Evolutionary conservation across 2,329 filamentous ascomycete genomes (phyloP), one percentile per base, ranked within the genome.

Genomic region (Ophiocordyceps camponoti-rufipedis): DNA sequence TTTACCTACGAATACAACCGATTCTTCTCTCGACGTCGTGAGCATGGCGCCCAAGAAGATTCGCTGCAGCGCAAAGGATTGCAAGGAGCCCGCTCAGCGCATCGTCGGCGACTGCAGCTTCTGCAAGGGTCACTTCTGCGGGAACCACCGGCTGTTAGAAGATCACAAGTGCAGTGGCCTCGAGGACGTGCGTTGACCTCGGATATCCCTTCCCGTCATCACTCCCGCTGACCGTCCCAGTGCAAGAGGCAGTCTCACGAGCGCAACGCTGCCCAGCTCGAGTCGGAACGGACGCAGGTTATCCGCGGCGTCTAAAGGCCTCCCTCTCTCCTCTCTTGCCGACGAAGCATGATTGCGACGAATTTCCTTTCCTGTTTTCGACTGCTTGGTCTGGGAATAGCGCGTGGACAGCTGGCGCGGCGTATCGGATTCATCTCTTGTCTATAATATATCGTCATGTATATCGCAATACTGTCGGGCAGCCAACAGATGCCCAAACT

Each of bases 231-330:
- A 82, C n/a, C 16, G 5, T 16, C 14, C 16, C 16, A 38, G 78
- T 95, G 89, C 74, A 94, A 95, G 74, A 91, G 94, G 71, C 87
- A 94, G 64, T 89, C 85, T 43, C 86, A 94, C 65, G 86, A 93
- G 62, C 80, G 87, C 53, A 98, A 98, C 62, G 85, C 86, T 48
- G 83, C 87, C 52, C 88, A 93, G 68, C 71, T 98, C 59, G 85
- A 95, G 65, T 78, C 80, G 47, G 89, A 98, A 72, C 75, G 89
- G 59, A 98, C 91, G 42, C 82, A 89, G 51, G 87, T 93, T 56
- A 91, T 96, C 67, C 88, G 84, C 66, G 88, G 88, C 50, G 81
- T 94, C 62, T 94, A 39, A 10, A 5, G 13, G n/a, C 6, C 40
- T 7, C 4, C 40, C 40, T 12, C 40, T 13, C 9, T 14, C 39